phyloP scores from a whole-genome alignment of 2,329 filamentous ascomycete genomes.

The Botryosphaeria agaves region DNA sequence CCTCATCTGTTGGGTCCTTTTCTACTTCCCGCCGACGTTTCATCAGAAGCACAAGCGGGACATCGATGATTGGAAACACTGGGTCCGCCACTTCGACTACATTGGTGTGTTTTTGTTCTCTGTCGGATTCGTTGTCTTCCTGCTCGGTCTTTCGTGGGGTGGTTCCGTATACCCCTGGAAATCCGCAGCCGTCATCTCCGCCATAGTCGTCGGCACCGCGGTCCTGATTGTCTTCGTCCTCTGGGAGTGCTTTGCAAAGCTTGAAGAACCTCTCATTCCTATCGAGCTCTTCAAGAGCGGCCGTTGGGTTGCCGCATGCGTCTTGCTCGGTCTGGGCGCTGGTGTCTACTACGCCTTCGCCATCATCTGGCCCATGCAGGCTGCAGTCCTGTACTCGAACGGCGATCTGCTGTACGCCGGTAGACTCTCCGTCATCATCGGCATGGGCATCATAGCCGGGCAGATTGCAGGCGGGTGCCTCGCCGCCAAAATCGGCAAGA shows the following conservation, averaged over 20 bases:
- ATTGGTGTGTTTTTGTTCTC: constrained; percentile 9
- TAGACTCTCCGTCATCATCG: constrained; percentile 8
- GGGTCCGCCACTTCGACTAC: constrained; percentile 11
- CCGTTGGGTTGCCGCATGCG: constrained; percentile 11
- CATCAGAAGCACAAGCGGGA: constrained; percentile 12
- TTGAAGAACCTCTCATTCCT: constrained; percentile 18
- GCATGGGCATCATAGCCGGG: constrained; percentile 10
- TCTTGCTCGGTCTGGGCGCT: constrained; percentile 15
- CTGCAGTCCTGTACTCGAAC: constrained; percentile 8
- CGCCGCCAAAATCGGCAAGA: constrained; percentile 7
- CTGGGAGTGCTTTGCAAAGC: constrained; percentile 3
- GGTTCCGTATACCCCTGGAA: constrained; percentile 14
- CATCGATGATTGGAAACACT: constrained; percentile 8
- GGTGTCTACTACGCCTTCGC: constrained; percentile 17
- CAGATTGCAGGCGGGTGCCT: constrained; percentile 12
- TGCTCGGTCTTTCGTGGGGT: constrained; percentile 12
- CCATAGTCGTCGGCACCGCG: constrained; percentile 10
- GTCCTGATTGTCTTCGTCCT: constrained; percentile 8
- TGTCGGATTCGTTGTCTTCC: constrained; percentile 9
- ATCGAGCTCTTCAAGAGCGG: constrained; percentile 18
- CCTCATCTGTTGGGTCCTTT: constrained; percentile 11
- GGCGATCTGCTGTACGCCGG: constrained; percentile 8
- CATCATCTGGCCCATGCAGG: constrained; percentile 15
- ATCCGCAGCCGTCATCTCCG: constrained; percentile 10
- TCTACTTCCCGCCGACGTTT: constrained; percentile 16